These are phyloP conservation scores for Stellera chamaejasme DNA, from an alignment of 345 rosid genomes.

Conservation along the genomic window DNA sequence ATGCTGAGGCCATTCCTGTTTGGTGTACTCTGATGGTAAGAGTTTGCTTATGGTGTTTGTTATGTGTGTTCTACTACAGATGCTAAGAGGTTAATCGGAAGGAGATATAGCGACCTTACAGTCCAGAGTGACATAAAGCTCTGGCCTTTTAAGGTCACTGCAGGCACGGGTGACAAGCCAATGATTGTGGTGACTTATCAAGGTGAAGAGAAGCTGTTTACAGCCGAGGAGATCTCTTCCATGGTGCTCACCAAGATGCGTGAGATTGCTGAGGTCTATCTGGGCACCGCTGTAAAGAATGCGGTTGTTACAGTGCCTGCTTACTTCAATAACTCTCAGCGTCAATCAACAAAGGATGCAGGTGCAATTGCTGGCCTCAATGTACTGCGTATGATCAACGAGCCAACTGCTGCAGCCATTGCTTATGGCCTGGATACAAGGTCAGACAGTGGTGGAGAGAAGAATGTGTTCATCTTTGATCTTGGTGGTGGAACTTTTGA, in stretches of 20 bases:
- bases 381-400: slow-evolving; percentile 21
- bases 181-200: slow-evolving; percentile 47
- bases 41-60: background rate
- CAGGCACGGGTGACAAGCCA: slow-evolving; percentile 56
- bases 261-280: slow-evolving; percentile 42
- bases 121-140: slow-evolving; percentile 58
- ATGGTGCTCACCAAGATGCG: slow-evolving; percentile 26
- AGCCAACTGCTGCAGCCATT: slow-evolving; percentile 70
- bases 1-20: no score
- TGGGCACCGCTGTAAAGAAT: slow-evolving; percentile 23
- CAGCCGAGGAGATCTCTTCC: slow-evolving; percentile 56
- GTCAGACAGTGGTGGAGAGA: slow-evolving; percentile 50
- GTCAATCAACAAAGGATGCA: no score
- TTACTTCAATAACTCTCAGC: no score
- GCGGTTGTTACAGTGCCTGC: slow-evolving; percentile 22
- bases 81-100: slow-evolving; percentile 71
- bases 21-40: no score
- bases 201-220: slow-evolving; percentile 48
- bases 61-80: slow-evolving; percentile 25
- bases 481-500: slow-evolving; percentile 70
- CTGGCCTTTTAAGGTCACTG: slow-evolving; percentile 57
- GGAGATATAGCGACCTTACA: slow-evolving; percentile 49
- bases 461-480: slow-evolving; percentile 62
- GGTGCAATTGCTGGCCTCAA: no score
- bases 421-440: slow-evolving; percentile 69